Evolutionary conservation across 164 flowering plant species (phyloP).

Genomic region (Magnolia kwangsiensis): DNA sequence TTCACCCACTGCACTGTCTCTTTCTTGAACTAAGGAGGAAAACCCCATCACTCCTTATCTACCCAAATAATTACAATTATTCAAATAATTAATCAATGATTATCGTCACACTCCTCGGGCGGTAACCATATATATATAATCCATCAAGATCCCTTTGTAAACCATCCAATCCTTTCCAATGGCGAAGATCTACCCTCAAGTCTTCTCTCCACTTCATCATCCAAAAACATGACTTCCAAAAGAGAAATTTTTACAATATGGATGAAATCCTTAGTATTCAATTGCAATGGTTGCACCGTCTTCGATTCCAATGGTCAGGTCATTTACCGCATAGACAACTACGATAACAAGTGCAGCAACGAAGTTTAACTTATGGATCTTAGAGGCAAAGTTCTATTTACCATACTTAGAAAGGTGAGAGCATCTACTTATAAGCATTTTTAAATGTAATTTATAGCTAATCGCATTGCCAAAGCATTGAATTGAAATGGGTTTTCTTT

Average conservation of each 20-base stretch:
- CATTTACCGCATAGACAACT: slow-evolving; percentile 41
- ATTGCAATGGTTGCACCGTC: slow-evolving; percentile 38
- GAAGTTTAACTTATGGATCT: slow-evolving; percentile 42
- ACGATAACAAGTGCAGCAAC: slow-evolving; percentile 20
- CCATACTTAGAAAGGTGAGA: slow-evolving; percentile 29
- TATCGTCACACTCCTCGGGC: not conserved
- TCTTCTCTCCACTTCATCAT: not conserved
- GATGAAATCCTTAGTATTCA: slow-evolving; percentile 42
- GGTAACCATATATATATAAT: not conserved
- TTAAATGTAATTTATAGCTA: not conserved
- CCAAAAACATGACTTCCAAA: slow-evolving; percentile 8
- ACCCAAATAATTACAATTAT: not conserved
- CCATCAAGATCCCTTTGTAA: slow-evolving; percentile 6
- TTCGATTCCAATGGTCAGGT: slow-evolving; percentile 32
- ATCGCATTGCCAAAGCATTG: not conserved
- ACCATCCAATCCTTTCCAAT: slow-evolving; percentile 20
- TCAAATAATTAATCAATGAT: not conserved
- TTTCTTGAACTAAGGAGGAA: too few relatives aligned
- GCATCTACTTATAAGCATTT: not conserved
- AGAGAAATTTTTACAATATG: slow-evolving; percentile 37
- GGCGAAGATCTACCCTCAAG: slow-evolving; percentile 28
- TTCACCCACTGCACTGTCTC: too few relatives aligned
- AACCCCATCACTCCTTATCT: too few relatives aligned
- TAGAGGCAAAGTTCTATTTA: slow-evolving; percentile 29
- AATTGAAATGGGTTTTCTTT: not conserved